These are phyloP conservation scores for Apodospora peruviana DNA, from an alignment of 495 filamentous ascomycete species.

Conservation along the genomic window DNA sequence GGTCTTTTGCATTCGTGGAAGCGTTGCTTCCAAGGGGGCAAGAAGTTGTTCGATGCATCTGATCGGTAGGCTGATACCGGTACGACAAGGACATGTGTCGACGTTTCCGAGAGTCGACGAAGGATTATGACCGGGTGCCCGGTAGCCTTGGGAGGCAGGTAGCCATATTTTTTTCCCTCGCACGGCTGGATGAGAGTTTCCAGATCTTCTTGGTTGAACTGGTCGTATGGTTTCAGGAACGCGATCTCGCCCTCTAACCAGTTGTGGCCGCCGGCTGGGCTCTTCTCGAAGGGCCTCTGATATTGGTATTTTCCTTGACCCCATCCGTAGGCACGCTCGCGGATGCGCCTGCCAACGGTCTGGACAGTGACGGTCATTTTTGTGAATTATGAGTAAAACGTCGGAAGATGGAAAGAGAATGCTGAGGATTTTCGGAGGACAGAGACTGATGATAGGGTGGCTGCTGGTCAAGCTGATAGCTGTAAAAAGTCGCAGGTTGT, in stretches of 20 bases:
- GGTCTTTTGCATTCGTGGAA: slow-evolving; percentile 12
- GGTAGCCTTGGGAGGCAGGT: slow-evolving; percentile 15
- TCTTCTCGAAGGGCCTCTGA: background rate
- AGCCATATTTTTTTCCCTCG: background rate
- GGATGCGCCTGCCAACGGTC: too few relatives aligned
- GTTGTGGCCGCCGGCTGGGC: background rate
- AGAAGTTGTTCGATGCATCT: slow-evolving; percentile 11
- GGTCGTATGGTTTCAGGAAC: slow-evolving; percentile 13
- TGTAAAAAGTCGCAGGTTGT: too few relatives aligned
- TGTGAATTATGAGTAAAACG: too few relatives aligned
- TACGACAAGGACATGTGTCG: slow-evolving; percentile 15
- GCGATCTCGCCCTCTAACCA: slow-evolving; percentile 27
- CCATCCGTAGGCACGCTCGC: too few relatives aligned
- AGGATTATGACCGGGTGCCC: slow-evolving; percentile 31
- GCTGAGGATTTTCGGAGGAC: too few relatives aligned
- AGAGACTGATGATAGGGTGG: too few relatives aligned
- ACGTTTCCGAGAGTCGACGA: slow-evolving; percentile 5
- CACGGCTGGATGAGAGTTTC: slow-evolving; percentile 7
- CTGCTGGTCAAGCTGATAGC: too few relatives aligned
- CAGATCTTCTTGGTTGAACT: slow-evolving; percentile 5
- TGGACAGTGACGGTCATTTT: too few relatives aligned
- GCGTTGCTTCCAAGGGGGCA: slow-evolving; percentile 23
- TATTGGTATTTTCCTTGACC: background rate
- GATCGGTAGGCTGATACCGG: slow-evolving; percentile 30
- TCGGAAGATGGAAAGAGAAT: too few relatives aligned